Conservation (phyloP, 345 rosid genomes). For the Eucalyptus microcorys region DNA sequence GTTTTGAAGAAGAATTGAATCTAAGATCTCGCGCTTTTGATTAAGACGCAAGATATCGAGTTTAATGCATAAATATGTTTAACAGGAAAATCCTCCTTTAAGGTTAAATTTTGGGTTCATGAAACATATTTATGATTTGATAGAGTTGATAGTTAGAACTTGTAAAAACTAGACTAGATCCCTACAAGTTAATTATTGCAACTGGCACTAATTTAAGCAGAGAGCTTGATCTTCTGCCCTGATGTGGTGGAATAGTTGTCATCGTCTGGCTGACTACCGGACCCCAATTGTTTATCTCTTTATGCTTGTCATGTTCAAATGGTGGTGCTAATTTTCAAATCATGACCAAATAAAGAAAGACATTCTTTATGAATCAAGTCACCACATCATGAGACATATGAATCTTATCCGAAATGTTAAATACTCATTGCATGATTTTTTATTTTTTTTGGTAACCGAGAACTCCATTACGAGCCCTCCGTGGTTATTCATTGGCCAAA, state of each 20-base stretch:
- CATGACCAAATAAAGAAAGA: neutral
- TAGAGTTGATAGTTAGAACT: neutral
- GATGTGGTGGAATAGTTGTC: neutral
- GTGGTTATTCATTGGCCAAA: neutral
- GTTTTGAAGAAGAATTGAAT: neutral
- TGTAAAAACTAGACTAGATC: neutral
- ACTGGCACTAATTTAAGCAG: neutral
- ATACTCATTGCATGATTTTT: neutral
- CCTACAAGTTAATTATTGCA: neutral
- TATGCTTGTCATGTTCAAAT: neutral
- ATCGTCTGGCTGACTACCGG: neutral
- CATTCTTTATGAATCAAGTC: neutral
- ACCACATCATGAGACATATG: neutral
- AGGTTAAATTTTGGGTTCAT: neutral
- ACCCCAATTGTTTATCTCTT: neutral
- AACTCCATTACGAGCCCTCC: no score
- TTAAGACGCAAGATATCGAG: neutral
- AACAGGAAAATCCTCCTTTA: neutral
- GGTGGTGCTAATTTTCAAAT: neutral
- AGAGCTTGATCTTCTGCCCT: neutral
- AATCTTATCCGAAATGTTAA: neutral
- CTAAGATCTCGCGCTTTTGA: fast-evolving
- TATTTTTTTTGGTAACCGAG: no score
- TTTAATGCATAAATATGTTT: neutral
- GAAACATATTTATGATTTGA: neutral